These are phyloP conservation scores for Crithidia thermophila DNA, from an alignment of 208 protist genomes.

Conservation along the genomic window DNA sequence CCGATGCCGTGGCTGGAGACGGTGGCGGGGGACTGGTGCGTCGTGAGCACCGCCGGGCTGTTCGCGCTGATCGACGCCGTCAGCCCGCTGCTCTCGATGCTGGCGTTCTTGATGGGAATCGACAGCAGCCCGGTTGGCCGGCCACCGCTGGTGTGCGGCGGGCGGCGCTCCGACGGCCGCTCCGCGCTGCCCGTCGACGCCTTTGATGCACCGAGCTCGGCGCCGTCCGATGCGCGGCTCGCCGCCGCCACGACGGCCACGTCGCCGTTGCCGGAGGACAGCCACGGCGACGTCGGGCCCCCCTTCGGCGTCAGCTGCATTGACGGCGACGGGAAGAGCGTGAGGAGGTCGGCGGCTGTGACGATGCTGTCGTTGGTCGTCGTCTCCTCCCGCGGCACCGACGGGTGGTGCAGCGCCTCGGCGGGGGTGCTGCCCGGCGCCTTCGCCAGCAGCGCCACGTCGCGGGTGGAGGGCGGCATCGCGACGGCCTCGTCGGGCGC, in stretches of 20 bases:
- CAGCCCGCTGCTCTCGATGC: slow-evolving; percentile 29
- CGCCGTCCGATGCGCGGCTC: slow-evolving; percentile 1
- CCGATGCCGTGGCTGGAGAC: slow-evolving; percentile 20
- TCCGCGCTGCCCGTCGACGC: slow-evolving; percentile 1
- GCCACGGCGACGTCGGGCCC: slow-evolving; percentile 22
- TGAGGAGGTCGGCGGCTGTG: slow-evolving; percentile 13
- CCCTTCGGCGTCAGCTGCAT: too few species aligned
- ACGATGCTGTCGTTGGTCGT: not conserved
- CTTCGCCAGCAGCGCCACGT: not conserved
- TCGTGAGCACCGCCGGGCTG: slow-evolving; percentile 6
- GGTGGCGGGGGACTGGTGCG: slow-evolving; percentile 18
- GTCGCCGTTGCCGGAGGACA: slow-evolving; percentile 20
- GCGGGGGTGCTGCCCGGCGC: slow-evolving; percentile 7
- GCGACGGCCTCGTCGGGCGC: slow-evolving; percentile 13
- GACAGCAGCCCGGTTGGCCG: slow-evolving; percentile 11
- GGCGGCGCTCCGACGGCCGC: slow-evolving; percentile 6
- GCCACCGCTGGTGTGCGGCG: not conserved
- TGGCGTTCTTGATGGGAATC: slow-evolving; percentile 24
- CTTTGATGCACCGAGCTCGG: slow-evolving; percentile 12
- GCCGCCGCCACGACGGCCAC: not conserved
- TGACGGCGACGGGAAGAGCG: too few species aligned
- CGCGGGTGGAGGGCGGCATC: slow-evolving; percentile 17
- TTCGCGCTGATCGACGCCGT: slow-evolving; percentile 25
- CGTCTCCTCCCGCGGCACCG: slow-evolving; percentile 5
- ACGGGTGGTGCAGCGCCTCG: not conserved